Percentiles rank a stretch among this genome's conserved stretches.
Conservation (phyloP, 2,329 filamentous ascomycete species). For the Rhynchosporium graminicola region DNA sequence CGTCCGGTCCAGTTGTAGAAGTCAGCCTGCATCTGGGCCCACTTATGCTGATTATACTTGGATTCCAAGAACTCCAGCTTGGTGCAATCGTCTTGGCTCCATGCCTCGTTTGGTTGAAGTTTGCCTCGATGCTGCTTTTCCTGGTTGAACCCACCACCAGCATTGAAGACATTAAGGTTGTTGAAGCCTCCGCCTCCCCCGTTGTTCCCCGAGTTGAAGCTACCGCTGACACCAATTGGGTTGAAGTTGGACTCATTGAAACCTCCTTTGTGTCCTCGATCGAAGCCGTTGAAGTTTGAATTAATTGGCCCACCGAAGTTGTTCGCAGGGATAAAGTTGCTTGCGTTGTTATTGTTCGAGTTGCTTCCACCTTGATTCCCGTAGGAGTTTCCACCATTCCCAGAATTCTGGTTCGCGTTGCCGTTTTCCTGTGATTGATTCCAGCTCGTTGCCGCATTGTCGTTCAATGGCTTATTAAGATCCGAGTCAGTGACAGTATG, state of each 20-base stretch:
- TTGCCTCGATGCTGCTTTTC: not conserved
- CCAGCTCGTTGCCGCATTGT: not conserved
- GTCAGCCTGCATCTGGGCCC: constrained; percentile 38
- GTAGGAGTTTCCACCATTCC: not conserved
- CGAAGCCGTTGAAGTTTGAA: not conserved
- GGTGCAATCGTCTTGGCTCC: constrained; percentile 37
- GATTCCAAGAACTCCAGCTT: constrained; percentile 35
- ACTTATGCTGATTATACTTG: constrained; percentile 35
- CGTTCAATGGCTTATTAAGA: not conserved
- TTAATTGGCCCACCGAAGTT: not conserved
- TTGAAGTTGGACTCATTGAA: not conserved
- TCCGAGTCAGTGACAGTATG: not conserved
- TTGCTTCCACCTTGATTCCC: not conserved
- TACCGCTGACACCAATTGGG: no score
- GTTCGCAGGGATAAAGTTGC: not conserved
- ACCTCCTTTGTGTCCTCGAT: not conserved
- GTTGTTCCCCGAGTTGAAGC: not conserved
- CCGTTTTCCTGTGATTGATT: not conserved
- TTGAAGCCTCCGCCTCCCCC: not conserved
- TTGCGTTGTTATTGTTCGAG: not conserved
- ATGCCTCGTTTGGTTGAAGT: constrained; percentile 33
- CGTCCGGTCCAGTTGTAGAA: constrained; percentile 41
- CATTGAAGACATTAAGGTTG: not conserved
- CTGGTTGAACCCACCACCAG: not conserved
- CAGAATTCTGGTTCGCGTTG: not conserved